Evolutionary conservation across 768 basidiomycete genomes (phyloP).

Genomic region (Leucosporidium creatinivorum): DNA sequence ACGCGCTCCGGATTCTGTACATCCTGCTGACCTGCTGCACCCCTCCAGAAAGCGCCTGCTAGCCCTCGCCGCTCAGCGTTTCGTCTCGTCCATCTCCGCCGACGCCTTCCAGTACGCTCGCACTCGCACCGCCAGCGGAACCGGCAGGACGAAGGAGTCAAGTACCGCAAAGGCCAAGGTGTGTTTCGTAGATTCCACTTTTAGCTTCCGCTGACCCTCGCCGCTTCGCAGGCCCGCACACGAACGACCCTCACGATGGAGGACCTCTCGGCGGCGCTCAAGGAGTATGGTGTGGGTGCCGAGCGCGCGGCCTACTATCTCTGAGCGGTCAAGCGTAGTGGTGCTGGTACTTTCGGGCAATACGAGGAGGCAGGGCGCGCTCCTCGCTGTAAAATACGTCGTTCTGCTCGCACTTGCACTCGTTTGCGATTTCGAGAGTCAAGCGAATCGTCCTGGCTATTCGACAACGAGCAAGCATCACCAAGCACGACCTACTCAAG

Average conservation of each 20-base stretch:
- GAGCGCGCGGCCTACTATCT: conserved; percentile 92
- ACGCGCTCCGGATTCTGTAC: not conserved
- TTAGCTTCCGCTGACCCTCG: not conserved
- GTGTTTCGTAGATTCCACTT: not conserved
- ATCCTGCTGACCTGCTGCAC: not conserved
- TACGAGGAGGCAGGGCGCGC: no score
- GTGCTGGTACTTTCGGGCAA: no score
- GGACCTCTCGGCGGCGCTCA: conserved; percentile 80
- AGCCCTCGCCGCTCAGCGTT: conserved; percentile 93
- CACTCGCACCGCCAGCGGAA: conserved; percentile 72
- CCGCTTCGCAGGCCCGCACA: conserved; percentile 50
- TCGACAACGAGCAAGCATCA: no score
- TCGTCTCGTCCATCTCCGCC: conserved; percentile 89
- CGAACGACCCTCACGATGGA: conserved; percentile 96
- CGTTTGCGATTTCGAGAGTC: no score
- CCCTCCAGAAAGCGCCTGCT: conserved; percentile 73
- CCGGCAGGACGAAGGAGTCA: conserved; percentile 42
- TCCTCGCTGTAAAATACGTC: no score
- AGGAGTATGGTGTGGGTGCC: conserved; percentile 92
- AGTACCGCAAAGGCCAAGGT: conserved; percentile 1
- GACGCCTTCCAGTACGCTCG: conserved; percentile 98
- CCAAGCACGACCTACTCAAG: no score
- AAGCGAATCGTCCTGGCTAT: no score
- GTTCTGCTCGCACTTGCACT: no score
- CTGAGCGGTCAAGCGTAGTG: conserved; percentile 38